A percentile compares a stretch with the other conserved stretches of the same genome.
These are phyloP conservation scores for Endothia cerciana DNA, from an alignment of 2,329 filamentous ascomycete species.

Conservation along the genomic window DNA sequence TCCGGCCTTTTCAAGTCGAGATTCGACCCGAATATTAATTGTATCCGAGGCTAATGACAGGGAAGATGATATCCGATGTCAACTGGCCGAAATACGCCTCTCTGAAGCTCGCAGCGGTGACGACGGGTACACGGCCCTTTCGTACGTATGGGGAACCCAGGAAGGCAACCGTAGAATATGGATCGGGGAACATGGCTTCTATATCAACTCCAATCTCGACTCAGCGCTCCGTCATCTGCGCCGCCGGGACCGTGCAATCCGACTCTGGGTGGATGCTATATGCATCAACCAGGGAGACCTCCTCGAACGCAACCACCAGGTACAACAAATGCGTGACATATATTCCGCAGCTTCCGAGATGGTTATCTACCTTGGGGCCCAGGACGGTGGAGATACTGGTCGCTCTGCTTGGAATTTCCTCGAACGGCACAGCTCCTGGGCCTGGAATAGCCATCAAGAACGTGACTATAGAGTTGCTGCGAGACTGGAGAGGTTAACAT, in stretches of 20 bases:
- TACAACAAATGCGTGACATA: slow-evolving; percentile 11
- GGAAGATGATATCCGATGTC: neutral
- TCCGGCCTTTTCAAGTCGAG: neutral
- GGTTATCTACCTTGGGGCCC: slow-evolving; percentile 5
- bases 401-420: slow-evolving; percentile 15
- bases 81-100: neutral
- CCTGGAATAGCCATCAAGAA: neutral
- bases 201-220: slow-evolving; percentile 9
- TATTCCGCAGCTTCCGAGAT: slow-evolving; percentile 12
- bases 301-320: neutral
- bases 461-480: neutral
- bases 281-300: slow-evolving; percentile 5
- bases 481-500: neutral
- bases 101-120: neutral
- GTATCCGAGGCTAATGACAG: neutral
- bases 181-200: neutral
- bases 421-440: slow-evolving; percentile 17
- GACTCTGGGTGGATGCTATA: slow-evolving; percentile 16
- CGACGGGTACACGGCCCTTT: neutral
- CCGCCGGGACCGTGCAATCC: neutral
- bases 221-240: slow-evolving; percentile 15
- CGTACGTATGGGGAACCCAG: neutral
- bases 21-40: neutral
- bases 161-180: neutral
- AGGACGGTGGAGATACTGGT: neutral